Conservation (phyloP, 2,329 filamentous ascomycete species). For the Diplodia scrobiculata region DNA sequence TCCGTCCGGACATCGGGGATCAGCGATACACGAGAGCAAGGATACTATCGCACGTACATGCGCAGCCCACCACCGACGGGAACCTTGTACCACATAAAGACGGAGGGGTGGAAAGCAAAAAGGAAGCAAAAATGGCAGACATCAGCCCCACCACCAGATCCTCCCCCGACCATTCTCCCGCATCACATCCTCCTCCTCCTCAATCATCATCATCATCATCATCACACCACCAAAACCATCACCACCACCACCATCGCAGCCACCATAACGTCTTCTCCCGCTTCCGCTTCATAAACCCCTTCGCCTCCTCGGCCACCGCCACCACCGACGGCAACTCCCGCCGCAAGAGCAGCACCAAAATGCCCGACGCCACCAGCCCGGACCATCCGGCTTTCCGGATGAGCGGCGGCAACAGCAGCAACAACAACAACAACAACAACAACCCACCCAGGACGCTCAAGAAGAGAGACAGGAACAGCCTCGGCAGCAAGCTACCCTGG, state of each 20-base stretch:
- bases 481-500: neutral
- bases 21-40: neutral
- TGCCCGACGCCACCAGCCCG: neutral
- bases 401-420: neutral
- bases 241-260: neutral
- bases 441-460: no score
- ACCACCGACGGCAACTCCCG: neutral
- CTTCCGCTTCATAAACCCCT: conserved; percentile 7
- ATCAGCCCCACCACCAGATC: neutral
- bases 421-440: neutral
- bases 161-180: neutral
- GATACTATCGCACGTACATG: neutral
- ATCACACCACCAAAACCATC: neutral
- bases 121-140: neutral
- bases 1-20: neutral
- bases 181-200: neutral
- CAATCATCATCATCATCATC: neutral
- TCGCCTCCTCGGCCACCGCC: neutral
- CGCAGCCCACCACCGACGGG: neutral
- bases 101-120: neutral
- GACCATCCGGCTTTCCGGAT: neutral
- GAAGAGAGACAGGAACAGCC: neutral
- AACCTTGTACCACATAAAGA: neutral
- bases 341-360: conserved; percentile 9
- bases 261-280: neutral